Base-by-base conservation (phyloP, 2,329 filamentous ascomycete species). In the Aspergillus oerlinghausenensis region DNA sequence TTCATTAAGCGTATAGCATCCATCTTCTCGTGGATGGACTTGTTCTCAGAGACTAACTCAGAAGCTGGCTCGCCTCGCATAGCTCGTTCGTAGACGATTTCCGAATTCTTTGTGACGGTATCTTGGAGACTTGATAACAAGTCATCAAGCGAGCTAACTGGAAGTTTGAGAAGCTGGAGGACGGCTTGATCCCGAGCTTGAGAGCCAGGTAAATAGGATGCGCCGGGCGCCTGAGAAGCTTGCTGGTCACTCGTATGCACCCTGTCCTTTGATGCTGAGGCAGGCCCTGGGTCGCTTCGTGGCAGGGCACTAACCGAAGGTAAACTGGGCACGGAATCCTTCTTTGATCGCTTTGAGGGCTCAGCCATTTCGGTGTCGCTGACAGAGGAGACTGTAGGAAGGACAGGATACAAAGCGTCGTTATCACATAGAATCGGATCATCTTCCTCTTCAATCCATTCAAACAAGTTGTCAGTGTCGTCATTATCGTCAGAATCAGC, bases 1-100 rank as follows among this genome's bases (percentile, higher is more conserved):
- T 72, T 67, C 38, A 77, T 57, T 17, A 59, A 57, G 48, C 73
- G 65, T 52, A 78, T 68, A 5, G 74, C 71, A 49, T 73, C 67
- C 23, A 78, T 74, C 55, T 69, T 73, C 29, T 62, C 58, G 17
- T 68, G 69, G 23, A 77, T 66, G 14, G 54, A 55, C 52, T 73
- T 73, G 57, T 74, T 74, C 55, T 72, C 66, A 3, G 67, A 55
- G 25, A 74, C 63, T 49, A 77, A 50, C 25, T 74, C 70, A 14
- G 70, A 66, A 2, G 66, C 65, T 1, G 65, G 63, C 52, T 67
- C 63, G 4, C 73, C 74, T 54, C 70, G 67, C 67, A 77, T 70
- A 28, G 70, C 67, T 52, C 67, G 64, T 45, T 75, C 62, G 53
- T 73, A 75, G 14, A 75, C 68, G 35, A 69, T 58, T 48, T 74